A percentile compares a stretch with the other conserved stretches of the same genome.
Conservation (phyloP, 495 filamentous ascomycete species). For the Lophiostoma macrostomum region DNA sequence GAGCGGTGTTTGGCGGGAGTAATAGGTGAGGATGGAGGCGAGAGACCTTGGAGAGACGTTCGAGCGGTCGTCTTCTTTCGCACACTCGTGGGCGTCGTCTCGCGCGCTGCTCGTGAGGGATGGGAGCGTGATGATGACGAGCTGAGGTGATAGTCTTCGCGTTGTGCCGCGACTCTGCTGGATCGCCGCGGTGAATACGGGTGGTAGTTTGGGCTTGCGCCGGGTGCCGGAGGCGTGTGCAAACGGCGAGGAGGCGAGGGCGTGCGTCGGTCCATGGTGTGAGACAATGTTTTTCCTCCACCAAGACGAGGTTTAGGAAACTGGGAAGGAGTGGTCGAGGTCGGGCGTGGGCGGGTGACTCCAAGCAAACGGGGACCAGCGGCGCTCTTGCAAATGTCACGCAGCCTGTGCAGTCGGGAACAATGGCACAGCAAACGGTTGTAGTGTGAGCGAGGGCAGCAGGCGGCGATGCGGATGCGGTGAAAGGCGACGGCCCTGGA, state of each 20-base stretch:
- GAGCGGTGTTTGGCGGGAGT: constrained; percentile 42
- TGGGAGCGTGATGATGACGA: neutral
- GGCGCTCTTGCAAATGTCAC: too few relatives aligned
- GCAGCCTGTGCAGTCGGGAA: too few relatives aligned
- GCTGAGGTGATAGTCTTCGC: neutral
- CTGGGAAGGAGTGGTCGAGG: too few relatives aligned
- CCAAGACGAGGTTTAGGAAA: too few relatives aligned
- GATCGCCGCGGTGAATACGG: constrained; percentile 65
- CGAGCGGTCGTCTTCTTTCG: constrained; percentile 30
- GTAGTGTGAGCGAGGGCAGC: too few relatives aligned
- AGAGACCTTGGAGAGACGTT: constrained; percentile 39
- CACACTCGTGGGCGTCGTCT: constrained; percentile 34
- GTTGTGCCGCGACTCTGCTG: constrained; percentile 42
- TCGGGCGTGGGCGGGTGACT: too few relatives aligned
- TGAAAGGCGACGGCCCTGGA: too few relatives aligned
- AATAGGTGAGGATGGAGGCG: constrained; percentile 52
- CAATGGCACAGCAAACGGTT: too few relatives aligned
- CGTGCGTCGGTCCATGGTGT: too few relatives aligned
- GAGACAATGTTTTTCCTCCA: too few relatives aligned
- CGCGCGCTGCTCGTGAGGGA: constrained; percentile 9
- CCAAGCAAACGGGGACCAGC: too few relatives aligned
- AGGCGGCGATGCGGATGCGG: too few relatives aligned
- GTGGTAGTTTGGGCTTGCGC: constrained; percentile 65
- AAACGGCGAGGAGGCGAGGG: constrained; percentile 60
- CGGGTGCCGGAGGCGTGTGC: constrained; percentile 69